Evolutionary conservation across 805 yeast genomes (phyloP).

Genomic region (Metschnikowia chrysomelidarum): DNA sequence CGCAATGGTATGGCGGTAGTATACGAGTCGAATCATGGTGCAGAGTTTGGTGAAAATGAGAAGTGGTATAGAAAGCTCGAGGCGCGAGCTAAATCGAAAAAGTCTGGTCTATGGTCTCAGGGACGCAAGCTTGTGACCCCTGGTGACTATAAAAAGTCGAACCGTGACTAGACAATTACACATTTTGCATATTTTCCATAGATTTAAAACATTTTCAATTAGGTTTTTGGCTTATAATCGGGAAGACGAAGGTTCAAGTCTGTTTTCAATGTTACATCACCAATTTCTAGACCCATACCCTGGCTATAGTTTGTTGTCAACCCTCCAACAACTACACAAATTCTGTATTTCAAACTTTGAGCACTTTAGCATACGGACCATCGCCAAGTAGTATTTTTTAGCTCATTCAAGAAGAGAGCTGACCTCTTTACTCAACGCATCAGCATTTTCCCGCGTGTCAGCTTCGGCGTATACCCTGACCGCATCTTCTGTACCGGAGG

Average conservation of each 20-base stretch:
- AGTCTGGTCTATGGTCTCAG: conserved; percentile 69
- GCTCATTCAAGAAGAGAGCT: conserved; percentile 24
- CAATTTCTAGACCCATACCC: too few relatives aligned
- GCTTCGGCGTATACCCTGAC: conserved; percentile 96
- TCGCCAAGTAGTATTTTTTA: too few relatives aligned
- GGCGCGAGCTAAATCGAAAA: conserved; percentile 50
- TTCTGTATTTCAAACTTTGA: too few relatives aligned
- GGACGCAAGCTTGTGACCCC: conserved; percentile 60
- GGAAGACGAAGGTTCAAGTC: too few relatives aligned
- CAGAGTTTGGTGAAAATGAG: conserved; percentile 84
- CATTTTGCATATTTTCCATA: too few relatives aligned
- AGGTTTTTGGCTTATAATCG: too few relatives aligned
- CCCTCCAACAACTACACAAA: too few relatives aligned
- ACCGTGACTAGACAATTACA: too few relatives aligned
- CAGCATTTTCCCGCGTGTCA: conserved; percentile 34
- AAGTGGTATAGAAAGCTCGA: conserved; percentile 58
- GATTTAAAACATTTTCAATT: too few relatives aligned
- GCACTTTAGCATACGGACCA: too few relatives aligned
- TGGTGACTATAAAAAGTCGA: conserved; percentile 72
- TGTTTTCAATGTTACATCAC: too few relatives aligned
- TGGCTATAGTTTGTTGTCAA: background rate
- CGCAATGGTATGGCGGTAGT: conserved; percentile 80
- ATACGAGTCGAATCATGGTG: conserved; percentile 78
- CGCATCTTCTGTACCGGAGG: conserved; percentile 97
- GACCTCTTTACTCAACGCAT: conserved; percentile 28